A percentile compares a stretch with the other conserved stretches of the same genome.
phyloP scores from a whole-genome alignment of 2,329 filamentous ascomycete species.

The Aspergillus piperis region DNA sequence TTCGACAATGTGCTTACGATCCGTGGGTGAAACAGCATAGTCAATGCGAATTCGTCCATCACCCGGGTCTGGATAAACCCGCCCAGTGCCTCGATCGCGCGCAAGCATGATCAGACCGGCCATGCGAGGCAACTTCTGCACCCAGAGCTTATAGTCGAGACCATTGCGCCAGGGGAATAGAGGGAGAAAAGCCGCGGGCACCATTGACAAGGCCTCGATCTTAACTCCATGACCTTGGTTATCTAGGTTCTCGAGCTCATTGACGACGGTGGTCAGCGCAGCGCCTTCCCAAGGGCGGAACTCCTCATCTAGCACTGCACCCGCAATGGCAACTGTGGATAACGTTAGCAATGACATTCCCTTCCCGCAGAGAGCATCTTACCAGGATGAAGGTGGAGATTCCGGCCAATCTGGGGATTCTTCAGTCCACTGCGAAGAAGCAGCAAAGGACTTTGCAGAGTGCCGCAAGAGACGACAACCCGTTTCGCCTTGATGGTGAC shows the following conservation, averaged over 20 bases:
- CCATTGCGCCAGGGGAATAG: conserved; percentile 68
- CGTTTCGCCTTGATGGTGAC: conserved; percentile 76
- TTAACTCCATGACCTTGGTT: conserved; percentile 78
- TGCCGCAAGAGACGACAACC: conserved; percentile 76
- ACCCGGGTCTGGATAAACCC: conserved; percentile 69
- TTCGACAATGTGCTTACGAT: conserved; percentile 70
- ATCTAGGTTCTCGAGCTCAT: conserved; percentile 79
- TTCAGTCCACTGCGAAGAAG: conserved; percentile 76
- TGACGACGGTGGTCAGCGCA: conserved; percentile 77
- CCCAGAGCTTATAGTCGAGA: conserved; percentile 70
- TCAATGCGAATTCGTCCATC: conserved; percentile 66
- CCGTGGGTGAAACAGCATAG: conserved; percentile 71
- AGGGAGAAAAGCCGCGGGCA: conserved; percentile 66
- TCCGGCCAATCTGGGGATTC: conserved; percentile 78
- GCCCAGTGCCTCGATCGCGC: conserved; percentile 74
- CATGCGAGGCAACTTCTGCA: conserved; percentile 68
- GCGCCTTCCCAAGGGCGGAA: conserved; percentile 73
- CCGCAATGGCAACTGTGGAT: conserved; percentile 41
- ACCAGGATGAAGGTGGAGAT: conserved; percentile 80
- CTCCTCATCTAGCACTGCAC: conserved; percentile 68
- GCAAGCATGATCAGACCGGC: conserved; percentile 71
- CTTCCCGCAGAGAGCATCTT: conserved; percentile 38
- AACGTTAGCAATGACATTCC: neutral
- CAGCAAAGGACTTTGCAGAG: conserved; percentile 74
- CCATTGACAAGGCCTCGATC: conserved; percentile 74